phyloP scores from a whole-genome alignment of 331 rosid genomes.

The Quercus tomentella region DNA sequence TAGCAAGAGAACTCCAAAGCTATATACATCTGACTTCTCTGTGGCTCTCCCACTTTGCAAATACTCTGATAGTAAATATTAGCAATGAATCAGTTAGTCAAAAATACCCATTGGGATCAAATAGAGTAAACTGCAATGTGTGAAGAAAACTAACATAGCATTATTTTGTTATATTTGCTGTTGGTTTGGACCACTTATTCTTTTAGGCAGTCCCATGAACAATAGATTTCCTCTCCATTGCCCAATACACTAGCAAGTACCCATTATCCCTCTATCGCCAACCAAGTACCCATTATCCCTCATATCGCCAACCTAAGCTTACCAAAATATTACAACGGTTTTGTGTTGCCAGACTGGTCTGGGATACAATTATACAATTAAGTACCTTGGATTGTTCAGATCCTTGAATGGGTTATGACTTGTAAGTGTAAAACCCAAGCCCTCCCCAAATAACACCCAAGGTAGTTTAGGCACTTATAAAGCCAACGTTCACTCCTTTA shows the following conservation, averaged over 20 bases:
- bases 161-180: background rate
- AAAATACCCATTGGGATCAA: background rate
- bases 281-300: background rate
- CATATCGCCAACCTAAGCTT: too few relatives aligned
- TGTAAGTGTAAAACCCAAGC: too few relatives aligned
- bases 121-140: background rate
- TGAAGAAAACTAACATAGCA: background rate
- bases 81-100: background rate
- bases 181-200: background rate
- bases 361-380: too few relatives aligned
- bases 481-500: too few relatives aligned
- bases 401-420: too few relatives aligned
- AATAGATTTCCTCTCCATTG: background rate
- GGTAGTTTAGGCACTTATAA: too few relatives aligned
- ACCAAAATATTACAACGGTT: too few relatives aligned
- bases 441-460: too few relatives aligned
- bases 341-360: too few relatives aligned
- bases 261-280: background rate
- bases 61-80: conserved; percentile 45
- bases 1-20: conserved; percentile 90
- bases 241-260: background rate
- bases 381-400: too few relatives aligned
- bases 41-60: conserved; percentile 96
- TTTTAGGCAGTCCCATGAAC: background rate
- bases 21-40: conserved; percentile 89